Evolutionary conservation across 73 alveolate species (phyloP).

Genomic region (Symbiodinium pilosum): DNA sequence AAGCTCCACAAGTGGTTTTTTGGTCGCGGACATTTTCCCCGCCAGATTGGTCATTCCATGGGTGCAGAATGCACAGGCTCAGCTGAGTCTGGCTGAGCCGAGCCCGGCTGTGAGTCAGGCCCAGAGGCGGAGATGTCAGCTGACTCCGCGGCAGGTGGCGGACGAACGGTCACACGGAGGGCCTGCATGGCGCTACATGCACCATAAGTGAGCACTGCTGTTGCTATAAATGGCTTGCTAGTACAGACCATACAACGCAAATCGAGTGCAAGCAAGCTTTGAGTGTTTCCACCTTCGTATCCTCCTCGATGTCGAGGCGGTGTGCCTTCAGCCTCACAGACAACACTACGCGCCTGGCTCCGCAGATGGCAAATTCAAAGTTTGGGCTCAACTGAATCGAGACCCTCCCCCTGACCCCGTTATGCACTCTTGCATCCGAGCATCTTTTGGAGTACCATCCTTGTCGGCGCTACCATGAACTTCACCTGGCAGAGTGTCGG

Average conservation of each 20-base stretch:
- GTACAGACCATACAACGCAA: too few species aligned
- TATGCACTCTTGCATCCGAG: neutral
- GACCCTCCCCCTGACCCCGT: neutral
- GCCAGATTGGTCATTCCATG: too few species aligned
- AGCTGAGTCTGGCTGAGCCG: neutral
- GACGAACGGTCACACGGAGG: conserved; percentile 1
- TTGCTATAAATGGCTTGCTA: too few species aligned
- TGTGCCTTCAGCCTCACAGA: conserved; percentile 73
- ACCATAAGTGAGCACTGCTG: neutral
- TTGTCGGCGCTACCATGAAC: conserved; percentile 77
- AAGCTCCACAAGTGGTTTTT: too few species aligned
- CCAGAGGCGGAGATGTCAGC: neutral
- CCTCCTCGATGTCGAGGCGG: conserved; percentile 77
- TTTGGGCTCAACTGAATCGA: neutral
- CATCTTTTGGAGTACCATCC: conserved; percentile 30
- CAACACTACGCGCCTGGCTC: neutral
- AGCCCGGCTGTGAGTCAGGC: neutral
- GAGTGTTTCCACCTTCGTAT: conserved; percentile 21
- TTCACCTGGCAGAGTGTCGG: conserved; percentile 54
- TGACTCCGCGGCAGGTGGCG: neutral
- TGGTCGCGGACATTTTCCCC: too few species aligned
- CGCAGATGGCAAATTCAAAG: neutral
- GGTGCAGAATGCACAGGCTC: neutral
- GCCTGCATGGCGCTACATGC: neutral
- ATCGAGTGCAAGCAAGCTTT: too few species aligned